A percentile compares a stretch with the other conserved stretches of the same genome.
These are phyloP conservation scores for Oropetium thomaeum DNA, from an alignment of 176 grass and related monocot species.

Conservation along the genomic window DNA sequence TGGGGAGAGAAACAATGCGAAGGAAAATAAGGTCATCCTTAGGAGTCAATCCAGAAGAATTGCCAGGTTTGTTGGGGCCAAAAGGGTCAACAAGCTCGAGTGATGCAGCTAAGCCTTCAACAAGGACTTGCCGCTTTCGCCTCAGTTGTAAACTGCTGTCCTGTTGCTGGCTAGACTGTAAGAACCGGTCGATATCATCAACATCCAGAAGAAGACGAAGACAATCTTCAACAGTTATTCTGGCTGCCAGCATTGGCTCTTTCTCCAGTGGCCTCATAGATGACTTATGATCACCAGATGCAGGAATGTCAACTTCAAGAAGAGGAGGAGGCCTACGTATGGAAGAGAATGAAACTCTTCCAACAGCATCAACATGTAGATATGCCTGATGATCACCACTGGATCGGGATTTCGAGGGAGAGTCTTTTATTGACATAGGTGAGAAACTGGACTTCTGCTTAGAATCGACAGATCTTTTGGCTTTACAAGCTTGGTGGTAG, in stretches of 20 bases:
- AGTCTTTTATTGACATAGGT: conserved; percentile 65
- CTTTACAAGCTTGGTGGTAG: conserved; percentile 91
- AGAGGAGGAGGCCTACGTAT: conserved; percentile 75
- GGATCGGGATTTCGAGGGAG: conserved; percentile 57
- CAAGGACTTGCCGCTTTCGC: conserved; percentile 62
- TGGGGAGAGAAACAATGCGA: conserved; percentile 79
- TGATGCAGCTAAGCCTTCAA: conserved; percentile 91
- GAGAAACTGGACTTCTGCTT: conserved; percentile 60
- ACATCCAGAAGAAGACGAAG: conserved; percentile 74
- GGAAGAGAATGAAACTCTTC: conserved; percentile 77
- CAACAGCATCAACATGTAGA: conserved; percentile 68
- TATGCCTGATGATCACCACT: conserved; percentile 64
- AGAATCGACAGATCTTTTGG: conserved; percentile 61
- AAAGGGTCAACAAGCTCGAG: conserved; percentile 94
- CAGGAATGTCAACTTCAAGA: conserved; percentile 65
- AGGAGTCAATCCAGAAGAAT: conserved; percentile 55
- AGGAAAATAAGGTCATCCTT: conserved; percentile 88
- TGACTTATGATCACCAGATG: conserved; percentile 58
- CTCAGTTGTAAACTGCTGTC: conserved; percentile 78
- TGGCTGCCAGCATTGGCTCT: conserved; percentile 85
- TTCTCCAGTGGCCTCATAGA: conserved; percentile 65
- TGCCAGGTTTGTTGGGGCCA: conserved; percentile 66
- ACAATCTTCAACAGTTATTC: conserved; percentile 92
- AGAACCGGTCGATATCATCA: conserved; percentile 84
- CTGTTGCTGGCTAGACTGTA: conserved; percentile 66